Percentiles rank a stretch among this genome's conserved stretches.
phyloP scores from a whole-genome alignment of 139 green algal genomes.

The Chloropicon primus region DNA sequence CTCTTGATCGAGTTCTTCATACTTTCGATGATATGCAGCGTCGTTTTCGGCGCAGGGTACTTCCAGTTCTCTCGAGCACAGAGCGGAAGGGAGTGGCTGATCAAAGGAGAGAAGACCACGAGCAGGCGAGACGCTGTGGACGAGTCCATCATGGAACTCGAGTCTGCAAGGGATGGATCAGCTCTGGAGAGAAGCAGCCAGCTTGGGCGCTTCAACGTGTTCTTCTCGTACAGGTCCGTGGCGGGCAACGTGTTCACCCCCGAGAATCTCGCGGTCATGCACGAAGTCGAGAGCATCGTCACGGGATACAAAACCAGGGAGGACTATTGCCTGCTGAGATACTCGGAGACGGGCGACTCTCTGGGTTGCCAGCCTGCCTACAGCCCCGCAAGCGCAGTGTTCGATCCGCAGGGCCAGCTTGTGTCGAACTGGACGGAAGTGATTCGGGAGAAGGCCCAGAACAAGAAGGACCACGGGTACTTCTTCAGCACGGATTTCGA shows the following conservation, averaged over 20 bases:
- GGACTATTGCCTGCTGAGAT: conserved; percentile 1
- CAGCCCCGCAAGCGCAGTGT: neutral
- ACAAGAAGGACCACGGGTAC: neutral
- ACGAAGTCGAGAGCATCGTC: conserved; percentile 2
- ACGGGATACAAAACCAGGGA: neutral
- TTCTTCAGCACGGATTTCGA: neutral
- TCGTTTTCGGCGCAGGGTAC: neutral
- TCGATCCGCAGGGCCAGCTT: neutral
- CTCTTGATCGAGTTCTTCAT: neutral
- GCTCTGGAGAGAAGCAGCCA: neutral
- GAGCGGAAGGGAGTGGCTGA: neutral
- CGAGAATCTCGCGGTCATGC: neutral
- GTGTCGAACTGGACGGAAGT: neutral
- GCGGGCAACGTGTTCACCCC: conserved; percentile 9
- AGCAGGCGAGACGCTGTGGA: neutral
- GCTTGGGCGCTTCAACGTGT: neutral
- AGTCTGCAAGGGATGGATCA: neutral
- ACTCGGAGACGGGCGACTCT: neutral
- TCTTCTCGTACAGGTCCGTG: neutral
- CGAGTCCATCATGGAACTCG: neutral
- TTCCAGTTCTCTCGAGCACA: neutral
- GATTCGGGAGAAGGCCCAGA: neutral
- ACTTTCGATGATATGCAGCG: neutral
- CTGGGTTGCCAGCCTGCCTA: neutral
- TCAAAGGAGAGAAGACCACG: neutral